A percentile compares a stretch with the other conserved stretches of the same genome.
These are phyloP conservation scores for Amanita pseudoporphyria DNA, from an alignment of 768 basidiomycete species.

Conservation along the genomic window DNA sequence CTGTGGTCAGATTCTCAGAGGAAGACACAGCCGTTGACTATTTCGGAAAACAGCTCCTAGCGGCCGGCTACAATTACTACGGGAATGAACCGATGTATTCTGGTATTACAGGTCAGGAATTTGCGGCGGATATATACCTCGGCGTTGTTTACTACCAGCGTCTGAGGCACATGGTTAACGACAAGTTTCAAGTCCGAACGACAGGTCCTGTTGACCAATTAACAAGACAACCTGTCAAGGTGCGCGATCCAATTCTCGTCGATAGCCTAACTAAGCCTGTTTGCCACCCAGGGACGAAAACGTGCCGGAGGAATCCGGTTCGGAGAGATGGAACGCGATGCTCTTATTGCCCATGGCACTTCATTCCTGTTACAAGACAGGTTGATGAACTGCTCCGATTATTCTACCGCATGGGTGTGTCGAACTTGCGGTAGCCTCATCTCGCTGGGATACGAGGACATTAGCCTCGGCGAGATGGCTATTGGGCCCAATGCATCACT, in stretches of 20 bases:
- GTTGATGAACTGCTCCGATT: slow-evolving; percentile 99
- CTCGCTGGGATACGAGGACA: slow-evolving; percentile 92
- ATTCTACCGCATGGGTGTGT: slow-evolving; percentile 99
- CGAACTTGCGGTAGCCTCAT: slow-evolving; percentile 95
- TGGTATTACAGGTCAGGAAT: slow-evolving; percentile 97
- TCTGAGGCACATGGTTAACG: slow-evolving; percentile 97
- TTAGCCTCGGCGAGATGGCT: slow-evolving; percentile 57
- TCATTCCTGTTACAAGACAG: slow-evolving; percentile 98
- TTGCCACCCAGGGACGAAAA: slow-evolving; percentile 74
- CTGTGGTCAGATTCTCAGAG: slow-evolving; percentile 70
- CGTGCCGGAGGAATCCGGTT: slow-evolving; percentile 98
- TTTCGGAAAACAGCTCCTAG: slow-evolving; percentile 90
- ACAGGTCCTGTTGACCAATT: slow-evolving; percentile 95
- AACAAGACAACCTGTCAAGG: slow-evolving; percentile 96
- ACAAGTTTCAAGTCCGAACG: slow-evolving; percentile 99
- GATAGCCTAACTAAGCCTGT: background rate
- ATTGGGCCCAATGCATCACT: slow-evolving; percentile 38
- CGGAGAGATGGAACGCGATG: slow-evolving; percentile 99
- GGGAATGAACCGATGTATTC: slow-evolving; percentile 99
- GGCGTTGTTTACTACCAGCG: slow-evolving; percentile 99
- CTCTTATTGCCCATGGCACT: slow-evolving; percentile 96
- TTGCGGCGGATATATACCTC: slow-evolving; percentile 96
- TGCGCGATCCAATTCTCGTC: slow-evolving; percentile 21
- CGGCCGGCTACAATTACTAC: slow-evolving; percentile 96
- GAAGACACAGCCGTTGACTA: slow-evolving; percentile 96